Conservation (phyloP, 2,329 filamentous ascomycete species). For the Alternaria dauci region DNA sequence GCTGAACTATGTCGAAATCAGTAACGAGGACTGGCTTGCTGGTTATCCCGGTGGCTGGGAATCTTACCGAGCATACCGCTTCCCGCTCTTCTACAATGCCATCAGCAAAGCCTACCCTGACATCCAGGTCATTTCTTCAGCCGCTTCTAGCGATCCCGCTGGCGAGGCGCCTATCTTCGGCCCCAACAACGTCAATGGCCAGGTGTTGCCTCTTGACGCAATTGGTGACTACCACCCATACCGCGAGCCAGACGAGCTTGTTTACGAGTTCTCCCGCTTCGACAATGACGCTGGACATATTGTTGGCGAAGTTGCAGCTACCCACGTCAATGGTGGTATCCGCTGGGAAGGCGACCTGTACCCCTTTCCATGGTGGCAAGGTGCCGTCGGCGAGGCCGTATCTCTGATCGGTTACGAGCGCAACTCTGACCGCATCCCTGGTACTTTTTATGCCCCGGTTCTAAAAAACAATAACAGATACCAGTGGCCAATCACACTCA, state of each 20-base stretch:
- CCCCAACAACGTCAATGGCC: conserved; percentile 40
- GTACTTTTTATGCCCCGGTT: conserved; percentile 52
- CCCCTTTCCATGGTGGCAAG: conserved; percentile 57
- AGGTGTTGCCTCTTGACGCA: conserved; percentile 29
- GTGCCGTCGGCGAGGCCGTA: conserved; percentile 70
- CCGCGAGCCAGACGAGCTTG: conserved; percentile 54
- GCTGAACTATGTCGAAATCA: conserved; percentile 51
- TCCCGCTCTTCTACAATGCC: conserved; percentile 45
- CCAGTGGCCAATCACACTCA: conserved; percentile 51
- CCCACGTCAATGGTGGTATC: conserved; percentile 41
- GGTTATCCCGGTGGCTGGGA: conserved; percentile 39
- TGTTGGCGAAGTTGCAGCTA: conserved; percentile 49
- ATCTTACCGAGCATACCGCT: conserved; percentile 45
- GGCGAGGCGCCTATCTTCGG: conserved; percentile 43
- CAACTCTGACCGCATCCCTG: conserved; percentile 67
- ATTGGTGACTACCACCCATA: conserved; percentile 56
- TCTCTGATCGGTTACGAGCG: conserved; percentile 71
- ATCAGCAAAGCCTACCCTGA: conserved; percentile 47
- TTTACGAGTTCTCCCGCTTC: conserved; percentile 53
- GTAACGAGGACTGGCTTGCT: conserved; percentile 52
- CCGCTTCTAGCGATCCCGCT: conserved; percentile 41
- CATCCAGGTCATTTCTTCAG: conserved; percentile 48
- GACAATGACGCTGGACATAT: conserved; percentile 51
- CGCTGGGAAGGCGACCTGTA: conserved; percentile 39
- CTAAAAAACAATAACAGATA: conserved; percentile 48